These are phyloP conservation scores for Taphrina pruni DNA, from an alignment of 1,139 yeast species.

Conservation along the genomic window DNA sequence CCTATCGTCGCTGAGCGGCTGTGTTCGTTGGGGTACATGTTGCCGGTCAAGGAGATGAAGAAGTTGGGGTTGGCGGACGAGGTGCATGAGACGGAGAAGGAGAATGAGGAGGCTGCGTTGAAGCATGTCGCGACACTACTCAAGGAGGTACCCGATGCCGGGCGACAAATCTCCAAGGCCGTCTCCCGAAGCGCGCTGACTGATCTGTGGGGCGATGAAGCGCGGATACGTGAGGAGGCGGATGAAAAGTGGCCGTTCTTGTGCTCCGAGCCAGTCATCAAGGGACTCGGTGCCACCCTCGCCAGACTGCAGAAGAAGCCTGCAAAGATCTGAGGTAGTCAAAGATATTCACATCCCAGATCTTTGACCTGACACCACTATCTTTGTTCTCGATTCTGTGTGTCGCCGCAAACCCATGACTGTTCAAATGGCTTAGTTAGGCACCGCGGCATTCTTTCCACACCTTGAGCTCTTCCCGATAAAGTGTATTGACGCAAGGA, in stretches of 20 bases:
- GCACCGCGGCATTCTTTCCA: constrained; percentile 17
- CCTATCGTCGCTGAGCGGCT: constrained; percentile 28
- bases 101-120: constrained; percentile 15
- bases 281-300: constrained; percentile 36
- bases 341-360: not conserved
- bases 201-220: constrained; percentile 31
- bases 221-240: constrained; percentile 25
- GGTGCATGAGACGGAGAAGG: constrained; percentile 21
- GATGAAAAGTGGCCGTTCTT: constrained; percentile 34
- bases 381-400: too few species aligned
- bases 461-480: constrained; percentile 10
- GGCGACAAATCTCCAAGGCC: constrained; percentile 30
- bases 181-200: constrained; percentile 22
- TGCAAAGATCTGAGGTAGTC: constrained; percentile 13
- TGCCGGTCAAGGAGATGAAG: constrained; percentile 12
- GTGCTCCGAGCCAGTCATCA: constrained; percentile 34
- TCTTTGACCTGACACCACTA: too few species aligned
- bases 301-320: constrained; percentile 37
- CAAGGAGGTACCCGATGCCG: constrained; percentile 36
- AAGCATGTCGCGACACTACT: constrained; percentile 8
- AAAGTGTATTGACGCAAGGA: constrained; percentile 13
- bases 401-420: not conserved
- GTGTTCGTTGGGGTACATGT: constrained; percentile 33
- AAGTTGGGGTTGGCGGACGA: constrained; percentile 32
- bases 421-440: not conserved